Evolutionary conservation across 2,329 filamentous ascomycete species (phyloP), one percentile per base, ranked within the genome.

Genomic region (Stylonectria norvegica): DNA sequence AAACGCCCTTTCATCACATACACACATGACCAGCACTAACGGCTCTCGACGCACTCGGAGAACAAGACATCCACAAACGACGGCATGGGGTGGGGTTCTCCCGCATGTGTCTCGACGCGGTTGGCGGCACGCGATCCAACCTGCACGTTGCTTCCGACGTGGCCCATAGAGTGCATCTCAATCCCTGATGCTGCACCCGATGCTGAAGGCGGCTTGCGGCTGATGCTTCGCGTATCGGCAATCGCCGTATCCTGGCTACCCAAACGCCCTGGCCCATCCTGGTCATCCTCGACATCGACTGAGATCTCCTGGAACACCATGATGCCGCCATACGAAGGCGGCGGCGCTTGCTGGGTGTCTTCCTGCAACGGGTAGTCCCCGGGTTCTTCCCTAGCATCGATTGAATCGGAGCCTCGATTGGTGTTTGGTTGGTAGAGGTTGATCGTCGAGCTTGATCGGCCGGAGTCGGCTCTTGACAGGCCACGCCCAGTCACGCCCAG

Each of bases 261-360:
- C 15, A 41, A 45, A 14, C 19, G 36, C 16, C 40, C 33, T 8
- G 40, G 39, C 15, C 41, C 42, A 6, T 22, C 20, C 18, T 42
- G 34, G 12, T 36, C 43, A 20, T 53, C 51, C 40, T 63, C 52
- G 5, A 63, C 59, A 27, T 79, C 71, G n/a, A 83, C 72, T 6
- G 72, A 74, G 40, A 83, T 74, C 51, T 83, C 77, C 47, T 79
- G 76, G 17, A 75, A 78, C 5, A 83, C 73, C 66, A 81, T 74
- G 55, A 83, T 83, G 16, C 79, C 77, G 5, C 78, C 76, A 35
- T 54, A 58, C 4, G 53, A 56, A 9, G 53, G 48, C 4, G 44
- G 23, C 10, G 42, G 4, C 23, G 42, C 37, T 10, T 40, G 23
- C 17, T 9, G 9, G 71, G 68, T 7, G 57, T 45, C 55, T 48